These are phyloP conservation scores for Phialophora verrucosa DNA, from an alignment of 2,329 filamentous ascomycete species.

Conservation along the genomic window DNA sequence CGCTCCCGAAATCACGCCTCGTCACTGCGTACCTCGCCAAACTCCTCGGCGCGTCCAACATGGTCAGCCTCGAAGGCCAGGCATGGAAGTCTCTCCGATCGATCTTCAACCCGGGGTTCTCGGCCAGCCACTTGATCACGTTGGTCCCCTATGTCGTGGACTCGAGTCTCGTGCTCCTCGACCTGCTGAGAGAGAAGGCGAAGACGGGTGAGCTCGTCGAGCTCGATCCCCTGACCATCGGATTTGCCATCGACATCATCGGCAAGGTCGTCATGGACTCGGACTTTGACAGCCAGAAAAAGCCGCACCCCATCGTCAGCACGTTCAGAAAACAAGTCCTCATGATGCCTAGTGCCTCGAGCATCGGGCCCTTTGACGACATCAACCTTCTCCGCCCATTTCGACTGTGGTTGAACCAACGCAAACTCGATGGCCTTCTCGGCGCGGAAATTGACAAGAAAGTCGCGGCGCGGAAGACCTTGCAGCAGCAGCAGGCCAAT, in stretches of 20 bases:
- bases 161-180: constrained; percentile 39
- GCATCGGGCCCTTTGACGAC: constrained; percentile 23
- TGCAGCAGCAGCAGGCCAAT: background rate
- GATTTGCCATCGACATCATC: constrained; percentile 46
- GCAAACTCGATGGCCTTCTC: constrained; percentile 35
- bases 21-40: constrained; percentile 27
- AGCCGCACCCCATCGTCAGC: constrained; percentile 37
- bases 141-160: constrained; percentile 43
- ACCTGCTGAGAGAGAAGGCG: constrained; percentile 38
- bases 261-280: constrained; percentile 39
- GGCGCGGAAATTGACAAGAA: constrained; percentile 34
- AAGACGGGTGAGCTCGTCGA: constrained; percentile 37
- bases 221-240: constrained; percentile 41
- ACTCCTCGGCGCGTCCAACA: constrained; percentile 36
- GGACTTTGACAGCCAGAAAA: constrained; percentile 39
- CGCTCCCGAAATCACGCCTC: constrained; percentile 37
- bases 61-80: constrained; percentile 39
- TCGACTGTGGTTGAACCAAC: constrained; percentile 32
- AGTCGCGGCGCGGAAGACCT: constrained; percentile 16
- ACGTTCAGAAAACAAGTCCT: constrained; percentile 38
- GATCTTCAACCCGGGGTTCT: constrained; percentile 45
- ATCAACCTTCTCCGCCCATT: constrained; percentile 25
- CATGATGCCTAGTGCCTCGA: constrained; percentile 31
- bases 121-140: constrained; percentile 40
- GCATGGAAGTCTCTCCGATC: constrained; percentile 43